Base-by-base conservation (phyloP, 2,329 filamentous ascomycete species). In the Claviceps digitariae region DNA sequence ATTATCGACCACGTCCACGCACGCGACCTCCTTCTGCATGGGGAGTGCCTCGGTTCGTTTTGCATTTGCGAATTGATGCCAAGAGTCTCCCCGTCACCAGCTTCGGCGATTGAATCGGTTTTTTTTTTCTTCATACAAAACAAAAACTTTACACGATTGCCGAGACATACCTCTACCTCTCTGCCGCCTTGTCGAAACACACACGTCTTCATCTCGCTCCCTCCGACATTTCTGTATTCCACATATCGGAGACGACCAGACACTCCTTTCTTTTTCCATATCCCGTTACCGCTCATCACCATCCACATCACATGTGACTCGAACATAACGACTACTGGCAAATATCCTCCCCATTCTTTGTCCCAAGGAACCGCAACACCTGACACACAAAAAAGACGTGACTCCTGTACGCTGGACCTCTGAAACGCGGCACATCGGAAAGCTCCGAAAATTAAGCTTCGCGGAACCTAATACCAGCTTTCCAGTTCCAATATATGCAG, bases 1-100 rank as follows among this genome's bases (percentile, higher is more conserved):
- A 38, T 54, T 43, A 44, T 27, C 36, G 13, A 15, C 9, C 13
- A 25, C 51, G 38, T n/a, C n/a, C 15, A 25, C 51, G 40, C 15
- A 52, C 48, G 50, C 51, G 47, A 55, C 41, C 43, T 31, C 20
- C 34, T 52, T 27, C 36, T 48, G 36, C 31, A 38, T 29, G 23
- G n/a, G 43, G 41, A 9, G 6, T n/a, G 34, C 36, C 38, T 52
- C 29, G 27, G 21, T 23, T 44, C 38, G 17, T 23, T 23, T 6
- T 52, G 53, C 52, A 43, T 45, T 8, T 51, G 46, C 27, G 17
- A 23, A 54, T 52, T 34, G 41, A 46, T n/a, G 53, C 41, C 10
- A 15, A 13, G 29, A 17, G 17, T 45, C n/a, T 17, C 47, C 31
- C 48, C 9, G n/a, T 29, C 40, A 25, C 40, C 20, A 5, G 10